phyloP scores from a whole-genome alignment of 1,139 yeast species.

The Taphrina wiesneri region DNA sequence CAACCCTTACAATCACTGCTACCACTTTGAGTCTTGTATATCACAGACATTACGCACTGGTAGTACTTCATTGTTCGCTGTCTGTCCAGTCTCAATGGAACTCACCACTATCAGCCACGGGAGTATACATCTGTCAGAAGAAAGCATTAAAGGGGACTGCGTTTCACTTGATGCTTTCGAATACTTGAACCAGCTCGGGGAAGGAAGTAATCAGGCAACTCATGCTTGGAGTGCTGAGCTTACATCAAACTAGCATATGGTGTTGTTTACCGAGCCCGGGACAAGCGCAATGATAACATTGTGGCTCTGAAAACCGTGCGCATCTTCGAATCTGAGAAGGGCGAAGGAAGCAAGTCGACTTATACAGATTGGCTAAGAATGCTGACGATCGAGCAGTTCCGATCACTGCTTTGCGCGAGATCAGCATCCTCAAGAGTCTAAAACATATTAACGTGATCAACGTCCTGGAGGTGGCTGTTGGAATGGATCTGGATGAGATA shows the following conservation, averaged over 20 bases:
- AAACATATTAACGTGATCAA: constrained; percentile 72
- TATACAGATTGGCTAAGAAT: neutral
- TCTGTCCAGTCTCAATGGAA: too few relatives aligned
- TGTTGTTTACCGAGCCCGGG: constrained; percentile 62
- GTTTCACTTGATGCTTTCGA: constrained; percentile 10
- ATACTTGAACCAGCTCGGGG: constrained; percentile 38
- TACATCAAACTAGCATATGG: constrained; percentile 50
- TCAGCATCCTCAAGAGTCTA: constrained; percentile 69
- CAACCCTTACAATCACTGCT: too few relatives aligned
- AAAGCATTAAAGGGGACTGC: neutral
- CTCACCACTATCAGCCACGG: neutral
- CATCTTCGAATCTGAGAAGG: constrained; percentile 61
- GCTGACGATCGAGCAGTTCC: constrained; percentile 54
- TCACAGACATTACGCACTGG: too few relatives aligned
- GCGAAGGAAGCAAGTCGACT: constrained; percentile 56
- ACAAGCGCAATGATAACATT: constrained; percentile 57
- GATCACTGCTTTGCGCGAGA: constrained; percentile 78
- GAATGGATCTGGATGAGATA: constrained; percentile 48
- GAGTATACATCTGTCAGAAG: neutral
- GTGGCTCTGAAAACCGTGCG: constrained; percentile 73
- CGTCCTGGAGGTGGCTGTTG: constrained; percentile 76
- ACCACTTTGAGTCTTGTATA: too few relatives aligned
- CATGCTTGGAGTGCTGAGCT: too few relatives aligned
- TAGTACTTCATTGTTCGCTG: too few relatives aligned
- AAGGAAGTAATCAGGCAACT: constrained; percentile 40